Conservation (phyloP, 2,329 filamentous ascomycete genomes). For the Colletotrichum tabaci region DNA sequence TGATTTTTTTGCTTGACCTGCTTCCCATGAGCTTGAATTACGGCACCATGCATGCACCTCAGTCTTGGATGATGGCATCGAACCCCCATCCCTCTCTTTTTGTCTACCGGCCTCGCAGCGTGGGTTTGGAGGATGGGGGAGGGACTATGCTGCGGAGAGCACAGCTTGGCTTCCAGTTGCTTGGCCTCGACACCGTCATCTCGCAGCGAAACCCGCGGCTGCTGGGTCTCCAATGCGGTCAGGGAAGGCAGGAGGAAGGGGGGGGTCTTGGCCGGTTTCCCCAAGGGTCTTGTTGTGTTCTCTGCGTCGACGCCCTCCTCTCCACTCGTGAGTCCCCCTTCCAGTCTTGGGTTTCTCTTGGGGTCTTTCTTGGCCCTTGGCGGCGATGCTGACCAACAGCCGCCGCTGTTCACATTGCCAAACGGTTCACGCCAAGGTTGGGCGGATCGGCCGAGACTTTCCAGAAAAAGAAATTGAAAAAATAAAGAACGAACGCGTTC, state of each 20-base stretch:
- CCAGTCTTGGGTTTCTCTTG: constrained; percentile 22
- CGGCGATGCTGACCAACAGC: constrained; percentile 25
- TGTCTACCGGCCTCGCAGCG: constrained; percentile 11
- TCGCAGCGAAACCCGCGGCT: constrained; percentile 8
- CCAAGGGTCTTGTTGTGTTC: constrained; percentile 14
- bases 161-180: constrained; percentile 8
- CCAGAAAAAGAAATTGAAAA: background rate
- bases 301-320: constrained; percentile 30
- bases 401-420: background rate
- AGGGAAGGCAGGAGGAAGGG: background rate
- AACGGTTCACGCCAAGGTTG: constrained; percentile 13
- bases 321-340: constrained; percentile 23
- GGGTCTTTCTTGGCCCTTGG: constrained; percentile 29
- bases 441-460: constrained; percentile 2
- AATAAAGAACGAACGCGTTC: background rate
- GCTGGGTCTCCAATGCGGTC: constrained; percentile 10
- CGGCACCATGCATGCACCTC: constrained; percentile 35
- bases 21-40: constrained; percentile 34
- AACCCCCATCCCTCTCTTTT: background rate
- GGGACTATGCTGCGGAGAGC: constrained; percentile 7
- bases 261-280: background rate
- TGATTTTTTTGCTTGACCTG: constrained; percentile 7
- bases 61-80: constrained; percentile 41
- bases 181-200: constrained; percentile 31
- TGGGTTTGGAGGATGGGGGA: background rate